Base-by-base conservation (phyloP, 495 filamentous ascomycete species). In the Echria macrotheca region DNA sequence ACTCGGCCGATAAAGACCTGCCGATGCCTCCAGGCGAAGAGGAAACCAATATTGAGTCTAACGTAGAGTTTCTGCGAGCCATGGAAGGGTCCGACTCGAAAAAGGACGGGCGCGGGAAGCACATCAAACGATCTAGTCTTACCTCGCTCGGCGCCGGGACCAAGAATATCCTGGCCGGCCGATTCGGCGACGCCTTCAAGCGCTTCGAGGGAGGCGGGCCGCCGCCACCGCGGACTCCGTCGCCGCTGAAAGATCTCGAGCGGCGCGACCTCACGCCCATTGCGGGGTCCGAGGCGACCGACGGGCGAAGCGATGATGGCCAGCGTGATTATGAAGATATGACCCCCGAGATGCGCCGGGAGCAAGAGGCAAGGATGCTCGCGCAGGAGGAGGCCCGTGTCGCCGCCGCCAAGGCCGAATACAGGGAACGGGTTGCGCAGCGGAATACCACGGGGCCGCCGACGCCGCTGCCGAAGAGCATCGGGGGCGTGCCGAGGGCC, bases 131-230 rank as follows among this genome's bases (percentile, higher is more conserved):
- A 26, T 74, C 85, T 17, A 95, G 88, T 62, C 73, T 98, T 46
- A 83, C 85, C 11, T 89, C 83, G 1, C 71, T 93, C 23, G 55
- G 60, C 5, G 83, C 86, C 1, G 85, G 86, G 23, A 85, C 87
- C 47, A 96, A 95, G 65, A 87, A 78, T n/a, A 77, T 95, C 31
- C 75, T 98, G 19, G 84, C 84, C 21, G 88, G 91, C 6, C 89
- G 86, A 63, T 96, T 98, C 65, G 90, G 94, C 1, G 94, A 96
- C 44, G 91, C 94, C 3, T 97, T 98, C 72, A 85, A 91, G 53
- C 79, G 87, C 4, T 98, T 98, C 57, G 93, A 98, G 61, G 77
- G 77, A 79, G 66, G 25, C 76, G 74, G 14, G 54, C 64, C 54
- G 19, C 66, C 66, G 14, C 69, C 64, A 26, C 64, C 61, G 19